These are phyloP conservation scores for Lichtheimia ornata DNA, from an alignment of 371 early-diverging fungal genomes.

Conservation along the genomic window DNA sequence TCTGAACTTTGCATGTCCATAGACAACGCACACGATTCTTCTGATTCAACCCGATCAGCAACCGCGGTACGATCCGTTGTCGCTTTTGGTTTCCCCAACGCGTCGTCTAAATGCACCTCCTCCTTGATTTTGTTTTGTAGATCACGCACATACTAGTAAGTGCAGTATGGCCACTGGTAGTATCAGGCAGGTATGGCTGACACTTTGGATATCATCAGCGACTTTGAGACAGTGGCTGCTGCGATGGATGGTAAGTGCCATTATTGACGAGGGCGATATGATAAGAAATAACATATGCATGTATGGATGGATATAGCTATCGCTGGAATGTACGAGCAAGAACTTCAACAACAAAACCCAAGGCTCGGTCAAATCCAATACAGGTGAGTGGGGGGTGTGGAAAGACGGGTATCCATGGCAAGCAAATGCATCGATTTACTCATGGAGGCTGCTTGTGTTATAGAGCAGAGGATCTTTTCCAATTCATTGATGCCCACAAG, in stretches of 20 bases:
- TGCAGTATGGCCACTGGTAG: not conserved
- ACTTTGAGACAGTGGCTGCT: constrained; percentile 6
- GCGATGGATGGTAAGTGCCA: constrained; percentile 15
- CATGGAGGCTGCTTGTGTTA: not conserved
- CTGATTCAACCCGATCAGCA: constrained; percentile 13
- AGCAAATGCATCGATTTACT: not conserved
- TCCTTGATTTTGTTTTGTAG: not conserved
- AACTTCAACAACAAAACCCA: constrained; percentile 44
- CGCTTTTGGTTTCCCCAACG: not conserved
- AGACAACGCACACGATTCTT: constrained; percentile 14
- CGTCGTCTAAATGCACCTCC: not conserved
- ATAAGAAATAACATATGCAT: not conserved
- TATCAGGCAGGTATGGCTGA: not conserved
- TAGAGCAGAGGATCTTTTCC: constrained; percentile 50
- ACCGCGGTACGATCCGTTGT: constrained; percentile 4
- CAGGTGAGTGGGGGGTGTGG: constrained; percentile 20
- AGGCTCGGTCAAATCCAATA: constrained; percentile 45
- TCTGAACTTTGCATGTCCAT: not conserved
- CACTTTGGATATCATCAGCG: not conserved
- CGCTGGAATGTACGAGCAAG: constrained; percentile 40
- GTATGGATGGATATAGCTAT: constrained; percentile 31
- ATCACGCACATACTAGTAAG: constrained; percentile 20
- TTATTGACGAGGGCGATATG: not conserved
- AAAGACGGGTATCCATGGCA: not conserved
- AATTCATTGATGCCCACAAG: constrained; percentile 45